Conservation (phyloP, 176 grass and related monocot species). For the Thinopyrum elongatum region DNA sequence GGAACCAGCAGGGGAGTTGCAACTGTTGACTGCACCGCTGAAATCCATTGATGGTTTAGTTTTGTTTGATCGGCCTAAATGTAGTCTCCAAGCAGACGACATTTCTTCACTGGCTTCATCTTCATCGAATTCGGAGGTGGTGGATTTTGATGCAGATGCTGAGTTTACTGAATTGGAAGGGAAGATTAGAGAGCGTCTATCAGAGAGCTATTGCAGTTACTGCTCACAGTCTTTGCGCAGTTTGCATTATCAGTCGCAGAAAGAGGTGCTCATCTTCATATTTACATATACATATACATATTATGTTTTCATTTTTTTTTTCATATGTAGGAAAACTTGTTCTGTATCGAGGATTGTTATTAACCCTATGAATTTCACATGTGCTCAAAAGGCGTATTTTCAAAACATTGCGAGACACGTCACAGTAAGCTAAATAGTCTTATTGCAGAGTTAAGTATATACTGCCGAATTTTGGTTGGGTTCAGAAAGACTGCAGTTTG, state of each 20-base stretch:
- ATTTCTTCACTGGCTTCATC: constrained; percentile 40
- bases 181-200: constrained; percentile 66
- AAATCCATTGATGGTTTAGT: constrained; percentile 92
- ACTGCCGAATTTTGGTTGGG: not conserved
- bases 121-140: constrained; percentile 29
- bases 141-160: constrained; percentile 44
- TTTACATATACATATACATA: not conserved
- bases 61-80: constrained; percentile 92
- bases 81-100: constrained; percentile 61
- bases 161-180: constrained; percentile 63
- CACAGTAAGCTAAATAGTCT: not conserved
- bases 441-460: not conserved
- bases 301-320: not conserved
- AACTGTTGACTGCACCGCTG: constrained; percentile 64
- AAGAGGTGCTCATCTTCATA: constrained; percentile 57
- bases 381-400: not conserved
- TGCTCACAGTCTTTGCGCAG: constrained; percentile 56
- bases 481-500: not conserved
- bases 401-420: not conserved
- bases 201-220: constrained; percentile 72
- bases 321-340: not conserved
- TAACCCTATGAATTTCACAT: not conserved
- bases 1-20: constrained; percentile 59
- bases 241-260: constrained; percentile 82
- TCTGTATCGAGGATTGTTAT: not conserved